Evolutionary conservation across 129 eudicot species (phyloP).

Genomic region (carrot (Daucus carota)): DH1_v3.0 NC_030387.2:14588001-14588500

Average conservation of each 20-base stretch:
- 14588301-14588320: constrained; percentile 61
- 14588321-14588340: constrained; percentile 97
- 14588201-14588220: not conserved
- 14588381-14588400: constrained; percentile 6
- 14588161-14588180: not conserved
- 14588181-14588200: not conserved
- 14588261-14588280: constrained; percentile 15
- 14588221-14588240: not conserved
- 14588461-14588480: constrained; percentile 76
- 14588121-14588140: constrained; percentile 73
- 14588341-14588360: constrained; percentile 66
- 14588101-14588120: constrained; percentile 86
- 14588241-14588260: not conserved
- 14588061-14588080: constrained; percentile 83
- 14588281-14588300: constrained; percentile 98
- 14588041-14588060: constrained; percentile 99
- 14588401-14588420: constrained; percentile 26
- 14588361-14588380: not conserved
- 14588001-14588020: constrained; percentile 84
- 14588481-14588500: constrained; percentile 7
- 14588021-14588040: constrained; percentile 98
- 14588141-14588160: constrained; percentile 27
- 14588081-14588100: constrained; percentile 84
- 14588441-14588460: constrained; percentile 81
- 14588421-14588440: constrained; percentile 93